Evolutionary conservation across 176 grass and related monocot species (phyloP).

Genomic region (Phragmites australis): DNA sequence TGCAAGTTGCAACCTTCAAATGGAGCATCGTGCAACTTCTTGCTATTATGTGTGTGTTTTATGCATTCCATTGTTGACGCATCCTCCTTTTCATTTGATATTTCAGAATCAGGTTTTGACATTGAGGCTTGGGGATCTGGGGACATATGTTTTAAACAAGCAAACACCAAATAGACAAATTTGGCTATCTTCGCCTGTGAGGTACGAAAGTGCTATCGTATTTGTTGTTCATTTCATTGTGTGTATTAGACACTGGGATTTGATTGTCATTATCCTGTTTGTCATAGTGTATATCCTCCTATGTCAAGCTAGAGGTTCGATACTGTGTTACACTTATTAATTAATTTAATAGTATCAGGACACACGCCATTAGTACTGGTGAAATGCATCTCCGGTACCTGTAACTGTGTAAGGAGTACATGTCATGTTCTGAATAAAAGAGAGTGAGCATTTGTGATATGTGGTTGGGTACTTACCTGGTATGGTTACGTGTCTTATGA

Average conservation of each 20-base stretch:
- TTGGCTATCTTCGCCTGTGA: constrained; percentile 93
- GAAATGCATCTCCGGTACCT: no score
- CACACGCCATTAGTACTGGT: no score
- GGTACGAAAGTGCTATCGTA: constrained; percentile 43
- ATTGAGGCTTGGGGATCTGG: constrained; percentile 69
- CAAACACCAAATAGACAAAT: constrained; percentile 91
- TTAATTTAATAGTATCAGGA: neutral
- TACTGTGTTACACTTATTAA: neutral
- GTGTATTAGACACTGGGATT: neutral
- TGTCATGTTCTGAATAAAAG: neutral
- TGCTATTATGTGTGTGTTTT: neutral
- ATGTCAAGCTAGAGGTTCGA: neutral
- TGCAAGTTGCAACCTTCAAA: constrained; percentile 27
- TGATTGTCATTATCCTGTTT: neutral
- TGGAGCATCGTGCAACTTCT: neutral
- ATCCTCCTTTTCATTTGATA: constrained; percentile 21
- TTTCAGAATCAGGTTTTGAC: constrained; percentile 92
- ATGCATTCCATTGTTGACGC: constrained; percentile 24
- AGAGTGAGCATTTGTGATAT: neutral
- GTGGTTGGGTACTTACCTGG: neutral
- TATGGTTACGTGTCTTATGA: neutral
- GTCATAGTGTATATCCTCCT: neutral
- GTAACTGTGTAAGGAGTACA: no score
- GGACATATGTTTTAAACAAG: constrained; percentile 94
- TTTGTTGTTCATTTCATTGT: neutral